Percentiles rank a stretch among this genome's conserved stretches.
phyloP scores from a whole-genome alignment of 2,329 filamentous ascomycete genomes.

The Nemania serpens region DNA sequence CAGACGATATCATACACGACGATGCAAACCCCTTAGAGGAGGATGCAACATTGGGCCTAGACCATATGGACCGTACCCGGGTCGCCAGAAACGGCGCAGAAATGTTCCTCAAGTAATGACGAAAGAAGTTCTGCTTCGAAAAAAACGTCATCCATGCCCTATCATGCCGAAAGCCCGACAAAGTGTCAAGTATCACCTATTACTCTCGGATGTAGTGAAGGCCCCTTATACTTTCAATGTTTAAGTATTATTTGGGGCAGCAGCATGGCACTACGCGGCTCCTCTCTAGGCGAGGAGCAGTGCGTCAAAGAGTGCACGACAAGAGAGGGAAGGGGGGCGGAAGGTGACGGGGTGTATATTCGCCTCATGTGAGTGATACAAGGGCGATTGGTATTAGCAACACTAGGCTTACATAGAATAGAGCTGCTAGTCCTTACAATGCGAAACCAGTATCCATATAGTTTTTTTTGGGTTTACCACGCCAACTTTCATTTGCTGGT shows the following conservation, averaged over 20 bases:
- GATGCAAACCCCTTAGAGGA: constrained; percentile 54
- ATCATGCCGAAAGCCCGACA: not conserved
- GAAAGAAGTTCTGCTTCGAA: not conserved
- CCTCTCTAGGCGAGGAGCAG: constrained; percentile 4
- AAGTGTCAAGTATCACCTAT: constrained; percentile 7
- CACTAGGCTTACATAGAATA: constrained; percentile 22
- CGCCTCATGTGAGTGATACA: constrained; percentile 19
- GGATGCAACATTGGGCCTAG: constrained; percentile 67
- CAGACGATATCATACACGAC: constrained; percentile 63
- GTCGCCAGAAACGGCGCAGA: constrained; percentile 64
- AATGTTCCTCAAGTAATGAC: constrained; percentile 57
- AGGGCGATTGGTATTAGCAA: constrained; percentile 14
- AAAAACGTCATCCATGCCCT: constrained; percentile 19
- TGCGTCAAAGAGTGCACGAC: constrained; percentile 10
- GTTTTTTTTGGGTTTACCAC: not conserved
- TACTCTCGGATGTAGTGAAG: constrained; percentile 8
- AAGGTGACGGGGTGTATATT: constrained; percentile 1
- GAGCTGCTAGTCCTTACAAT: constrained; percentile 21
- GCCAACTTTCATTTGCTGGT: not conserved
- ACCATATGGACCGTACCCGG: constrained; percentile 67
- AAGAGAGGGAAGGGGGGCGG: constrained; percentile 4
- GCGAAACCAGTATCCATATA: constrained; percentile 11
- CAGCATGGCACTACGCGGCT: constrained; percentile 4
- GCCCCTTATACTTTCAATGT: constrained; percentile 19
- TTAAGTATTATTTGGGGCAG: constrained; percentile 11